Conservation (phyloP, 805 yeast species). For the Spathaspora girioi region DNA sequence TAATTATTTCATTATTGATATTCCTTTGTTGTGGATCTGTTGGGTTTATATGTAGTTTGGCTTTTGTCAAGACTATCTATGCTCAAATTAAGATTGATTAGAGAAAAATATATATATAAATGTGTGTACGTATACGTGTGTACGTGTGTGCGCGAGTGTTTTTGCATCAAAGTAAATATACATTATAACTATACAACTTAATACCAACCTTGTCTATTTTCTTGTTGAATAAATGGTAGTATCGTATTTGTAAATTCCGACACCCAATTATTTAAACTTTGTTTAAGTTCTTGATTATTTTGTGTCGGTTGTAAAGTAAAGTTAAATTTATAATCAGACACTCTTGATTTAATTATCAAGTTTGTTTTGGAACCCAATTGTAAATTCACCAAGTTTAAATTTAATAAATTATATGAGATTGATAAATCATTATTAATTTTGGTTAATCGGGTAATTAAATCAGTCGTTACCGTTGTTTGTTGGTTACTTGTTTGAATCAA, state of each 20-base stretch:
- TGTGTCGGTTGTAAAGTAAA: constrained; percentile 11
- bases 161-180: background rate
- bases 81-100: constrained; percentile 81
- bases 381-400: constrained; percentile 18
- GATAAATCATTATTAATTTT: constrained; percentile 37
- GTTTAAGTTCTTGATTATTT: constrained; percentile 1
- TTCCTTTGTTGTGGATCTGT: constrained; percentile 85
- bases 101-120: too few species aligned
- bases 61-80: constrained; percentile 76
- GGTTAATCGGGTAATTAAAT: constrained; percentile 23
- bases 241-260: constrained; percentile 16
- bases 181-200: background rate
- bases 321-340: constrained; percentile 23
- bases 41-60: constrained; percentile 73
- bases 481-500: constrained; percentile 9
- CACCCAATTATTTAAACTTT: constrained; percentile 15
- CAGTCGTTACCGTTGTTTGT: constrained; percentile 9
- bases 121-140: too few species aligned
- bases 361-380: constrained; percentile 23
- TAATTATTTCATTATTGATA: constrained; percentile 62
- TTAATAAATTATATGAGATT: constrained; percentile 28
- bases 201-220: constrained; percentile 35
- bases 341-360: constrained; percentile 19
- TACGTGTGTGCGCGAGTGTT: background rate
- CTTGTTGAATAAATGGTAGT: constrained; percentile 26